Conservation (phyloP, 495 filamentous ascomycete species). For the Penicillium coprophilum region DNA sequence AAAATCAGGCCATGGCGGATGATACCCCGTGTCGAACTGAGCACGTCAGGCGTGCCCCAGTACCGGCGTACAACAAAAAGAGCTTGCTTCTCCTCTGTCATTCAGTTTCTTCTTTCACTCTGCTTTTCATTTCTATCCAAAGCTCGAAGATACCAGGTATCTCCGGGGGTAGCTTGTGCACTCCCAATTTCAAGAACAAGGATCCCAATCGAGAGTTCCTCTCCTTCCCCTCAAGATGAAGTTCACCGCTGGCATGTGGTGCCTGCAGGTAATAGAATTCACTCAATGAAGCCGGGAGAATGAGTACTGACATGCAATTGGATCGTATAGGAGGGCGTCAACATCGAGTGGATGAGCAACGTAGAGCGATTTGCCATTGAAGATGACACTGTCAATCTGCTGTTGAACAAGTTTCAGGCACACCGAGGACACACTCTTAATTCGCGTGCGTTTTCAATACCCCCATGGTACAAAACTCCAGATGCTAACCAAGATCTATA, state of each 20-base stretch:
- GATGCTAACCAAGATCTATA: conserved; percentile 7
- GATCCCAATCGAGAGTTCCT: background rate
- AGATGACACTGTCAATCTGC: conserved; percentile 37
- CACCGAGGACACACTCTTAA: conserved; percentile 60
- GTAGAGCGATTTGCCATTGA: conserved; percentile 41
- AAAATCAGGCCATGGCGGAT: conserved; percentile 22
- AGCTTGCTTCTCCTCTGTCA: background rate
- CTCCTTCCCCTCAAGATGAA: conserved; percentile 33
- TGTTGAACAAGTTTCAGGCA: conserved; percentile 44
- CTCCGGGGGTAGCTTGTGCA: background rate
- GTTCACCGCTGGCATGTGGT: conserved; percentile 50
- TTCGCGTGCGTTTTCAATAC: conserved; percentile 38
- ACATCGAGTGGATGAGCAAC: conserved; percentile 51
- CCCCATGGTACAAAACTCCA: background rate
- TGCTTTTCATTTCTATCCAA: background rate
- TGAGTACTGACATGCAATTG: background rate
- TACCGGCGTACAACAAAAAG: conserved; percentile 1
- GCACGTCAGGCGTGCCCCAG: conserved; percentile 8
- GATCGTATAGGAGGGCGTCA: conserved; percentile 33
- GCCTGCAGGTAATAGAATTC: conserved; percentile 30
- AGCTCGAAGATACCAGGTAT: background rate
- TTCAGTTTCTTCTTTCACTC: background rate
- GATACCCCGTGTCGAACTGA: conserved; percentile 27
- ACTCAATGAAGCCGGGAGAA: too few species aligned
- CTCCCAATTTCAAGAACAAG: background rate